Percentiles rank a stretch among this genome's conserved stretches.
Evolutionary conservation across 1,284 basidiomycete genomes (phyloP).

Genomic region (Fistulina hepatica): DNA sequence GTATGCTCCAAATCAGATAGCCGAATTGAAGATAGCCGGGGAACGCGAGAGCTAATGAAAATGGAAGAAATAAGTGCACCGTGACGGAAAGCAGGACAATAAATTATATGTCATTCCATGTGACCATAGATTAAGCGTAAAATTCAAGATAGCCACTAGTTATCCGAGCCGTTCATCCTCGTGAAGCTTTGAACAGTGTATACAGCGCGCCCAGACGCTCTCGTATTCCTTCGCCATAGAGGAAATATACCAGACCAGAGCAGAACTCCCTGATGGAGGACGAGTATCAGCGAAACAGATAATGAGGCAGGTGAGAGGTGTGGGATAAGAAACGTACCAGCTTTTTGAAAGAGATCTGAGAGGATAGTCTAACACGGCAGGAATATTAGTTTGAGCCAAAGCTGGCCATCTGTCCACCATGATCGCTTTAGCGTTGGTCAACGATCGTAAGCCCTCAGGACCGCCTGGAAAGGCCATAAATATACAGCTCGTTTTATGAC

Average conservation of each 20-base stretch:
- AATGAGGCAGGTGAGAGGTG: conserved; percentile 5
- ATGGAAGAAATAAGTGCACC: too few species aligned
- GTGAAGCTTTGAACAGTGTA: conserved; percentile 24
- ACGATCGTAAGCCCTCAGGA: conserved; percentile 78
- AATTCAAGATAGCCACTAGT: too few species aligned
- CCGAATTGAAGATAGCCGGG: too few species aligned
- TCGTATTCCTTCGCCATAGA: conserved; percentile 66
- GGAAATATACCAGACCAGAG: conserved; percentile 58
- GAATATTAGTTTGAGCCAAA: conserved; percentile 76
- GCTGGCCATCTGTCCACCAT: conserved; percentile 80
- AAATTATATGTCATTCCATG: too few species aligned
- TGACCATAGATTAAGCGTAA: too few species aligned
- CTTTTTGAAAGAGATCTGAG: conserved; percentile 72
- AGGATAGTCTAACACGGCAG: conserved; percentile 79
- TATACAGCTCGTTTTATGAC: conserved; percentile 5
- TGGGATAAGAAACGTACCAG: conserved; percentile 46
- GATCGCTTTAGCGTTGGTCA: conserved; percentile 84
- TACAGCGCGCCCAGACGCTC: conserved; percentile 45
- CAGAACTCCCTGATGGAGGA: conserved; percentile 57
- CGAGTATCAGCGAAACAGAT: too few species aligned
- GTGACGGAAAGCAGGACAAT: too few species aligned
- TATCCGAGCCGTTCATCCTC: too few species aligned
- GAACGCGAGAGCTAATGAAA: too few species aligned
- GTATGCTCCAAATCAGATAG: too few species aligned
- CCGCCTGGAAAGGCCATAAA: conserved; percentile 43